Percentiles rank a stretch among this genome's conserved stretches.
phyloP scores from a whole-genome alignment of 2,329 filamentous ascomycete species.

The Plenodomus biglobosus region DNA sequence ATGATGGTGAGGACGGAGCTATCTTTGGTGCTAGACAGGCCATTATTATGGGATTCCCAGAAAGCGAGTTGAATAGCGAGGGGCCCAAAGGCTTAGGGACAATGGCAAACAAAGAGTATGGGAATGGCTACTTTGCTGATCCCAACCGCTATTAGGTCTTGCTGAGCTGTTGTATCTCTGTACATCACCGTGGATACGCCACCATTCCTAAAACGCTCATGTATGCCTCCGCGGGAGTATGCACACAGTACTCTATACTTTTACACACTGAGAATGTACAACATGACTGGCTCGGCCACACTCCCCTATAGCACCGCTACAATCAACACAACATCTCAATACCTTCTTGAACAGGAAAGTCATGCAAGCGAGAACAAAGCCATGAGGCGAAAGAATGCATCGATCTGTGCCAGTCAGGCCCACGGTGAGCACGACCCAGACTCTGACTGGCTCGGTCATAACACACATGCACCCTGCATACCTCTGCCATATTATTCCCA shows the following conservation, averaged over 20 bases:
- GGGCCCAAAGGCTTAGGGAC: conserved; percentile 17
- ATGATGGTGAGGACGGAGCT: conserved; percentile 11
- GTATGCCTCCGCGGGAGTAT: not conserved
- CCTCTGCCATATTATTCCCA: not conserved
- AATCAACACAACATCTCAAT: not conserved
- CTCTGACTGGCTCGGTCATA: not conserved
- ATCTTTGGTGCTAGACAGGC: conserved; percentile 24
- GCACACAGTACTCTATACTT: not conserved
- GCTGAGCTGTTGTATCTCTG: not conserved
- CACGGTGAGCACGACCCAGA: not conserved
- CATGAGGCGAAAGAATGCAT: not conserved
- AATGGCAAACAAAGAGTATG: conserved; percentile 8
- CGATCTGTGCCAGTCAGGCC: not conserved
- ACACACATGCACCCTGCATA: not conserved
- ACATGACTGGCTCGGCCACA: not conserved
- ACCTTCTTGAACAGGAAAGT: not conserved
- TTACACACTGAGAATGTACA: not conserved
- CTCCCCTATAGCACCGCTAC: not conserved
- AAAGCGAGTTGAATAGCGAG: conserved; percentile 14
- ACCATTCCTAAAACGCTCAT: not conserved
- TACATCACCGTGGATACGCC: not conserved
- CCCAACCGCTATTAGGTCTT: not conserved
- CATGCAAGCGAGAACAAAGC: not conserved
- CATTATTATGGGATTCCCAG: conserved; percentile 26
- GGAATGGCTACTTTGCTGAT: not conserved